Percentiles rank a stretch among this genome's conserved stretches.
Conservation (phyloP, 805 yeast species). For the Schizosaccharomyces osmophilus region DNA sequence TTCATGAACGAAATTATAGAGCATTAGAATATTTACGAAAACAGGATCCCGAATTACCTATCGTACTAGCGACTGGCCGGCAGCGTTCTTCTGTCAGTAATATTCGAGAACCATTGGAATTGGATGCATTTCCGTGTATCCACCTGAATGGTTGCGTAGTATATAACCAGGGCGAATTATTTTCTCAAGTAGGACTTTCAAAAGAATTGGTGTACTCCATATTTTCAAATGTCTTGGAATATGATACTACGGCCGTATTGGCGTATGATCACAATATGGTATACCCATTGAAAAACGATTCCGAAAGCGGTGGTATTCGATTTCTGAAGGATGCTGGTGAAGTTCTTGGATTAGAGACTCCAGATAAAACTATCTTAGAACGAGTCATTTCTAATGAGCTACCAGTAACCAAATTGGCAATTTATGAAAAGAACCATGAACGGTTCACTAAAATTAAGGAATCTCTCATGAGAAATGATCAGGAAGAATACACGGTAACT, state of each 20-base stretch:
- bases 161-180: neutral
- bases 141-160: neutral
- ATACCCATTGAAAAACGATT: neutral
- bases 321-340: neutral
- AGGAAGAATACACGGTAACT: neutral
- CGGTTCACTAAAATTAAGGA: neutral
- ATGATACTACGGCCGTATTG: neutral
- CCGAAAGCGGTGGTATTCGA: neutral
- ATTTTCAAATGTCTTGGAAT: neutral
- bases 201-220: neutral
- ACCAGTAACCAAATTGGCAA: neutral
- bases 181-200: neutral
- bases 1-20: neutral
- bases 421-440: neutral
- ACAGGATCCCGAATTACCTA: neutral
- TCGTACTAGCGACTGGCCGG: constrained; percentile 1
- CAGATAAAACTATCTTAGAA: neutral
- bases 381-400: neutral
- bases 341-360: neutral
- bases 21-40: neutral
- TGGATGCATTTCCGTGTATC: neutral
- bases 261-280: neutral
- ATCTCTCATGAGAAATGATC: neutral
- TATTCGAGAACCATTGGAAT: neutral
- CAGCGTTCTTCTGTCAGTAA: neutral